Conservation (phyloP, 2,329 filamentous ascomycete genomes). For the Xylariaceae sp. region DNA sequence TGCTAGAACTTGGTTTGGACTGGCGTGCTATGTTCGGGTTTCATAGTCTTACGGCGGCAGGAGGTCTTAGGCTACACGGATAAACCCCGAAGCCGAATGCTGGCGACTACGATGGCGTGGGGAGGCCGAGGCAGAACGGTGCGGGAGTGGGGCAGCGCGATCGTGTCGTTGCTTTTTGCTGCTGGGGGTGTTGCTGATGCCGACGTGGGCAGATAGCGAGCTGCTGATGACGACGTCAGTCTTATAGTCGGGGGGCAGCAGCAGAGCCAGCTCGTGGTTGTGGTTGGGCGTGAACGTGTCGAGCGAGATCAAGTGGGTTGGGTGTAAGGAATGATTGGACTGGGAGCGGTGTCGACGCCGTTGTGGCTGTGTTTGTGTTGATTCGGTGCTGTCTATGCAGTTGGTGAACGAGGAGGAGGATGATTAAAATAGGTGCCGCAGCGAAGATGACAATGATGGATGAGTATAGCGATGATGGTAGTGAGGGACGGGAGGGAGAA, state of each 20-base stretch:
- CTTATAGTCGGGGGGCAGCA: constrained; percentile 1
- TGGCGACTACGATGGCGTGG: constrained; percentile 38
- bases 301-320: constrained; percentile 35
- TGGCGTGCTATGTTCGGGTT: constrained; percentile 60
- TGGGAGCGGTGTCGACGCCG: constrained; percentile 6
- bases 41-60: constrained; percentile 66
- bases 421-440: constrained; percentile 21
- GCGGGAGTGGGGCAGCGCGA: constrained; percentile 22
- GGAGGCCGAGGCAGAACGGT: constrained; percentile 28
- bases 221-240: not conserved
- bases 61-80: constrained; percentile 40
- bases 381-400: constrained; percentile 20
- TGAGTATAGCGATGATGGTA: constrained; percentile 23
- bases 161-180: constrained; percentile 17
- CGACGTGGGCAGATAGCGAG: not conserved
- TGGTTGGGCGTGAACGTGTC: constrained; percentile 34
- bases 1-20: constrained; percentile 60
- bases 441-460: constrained; percentile 3
- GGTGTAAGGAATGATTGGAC: constrained; percentile 7
- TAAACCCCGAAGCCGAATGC: constrained; percentile 31
- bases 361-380: constrained; percentile 7
- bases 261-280: constrained; percentile 22
- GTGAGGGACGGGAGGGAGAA: constrained; percentile 29
- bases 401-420: constrained; percentile 26
- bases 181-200: constrained; percentile 10